Base-by-base conservation (phyloP, 2,329 filamentous ascomycete species). In the Claviceps digitariae region DNA sequence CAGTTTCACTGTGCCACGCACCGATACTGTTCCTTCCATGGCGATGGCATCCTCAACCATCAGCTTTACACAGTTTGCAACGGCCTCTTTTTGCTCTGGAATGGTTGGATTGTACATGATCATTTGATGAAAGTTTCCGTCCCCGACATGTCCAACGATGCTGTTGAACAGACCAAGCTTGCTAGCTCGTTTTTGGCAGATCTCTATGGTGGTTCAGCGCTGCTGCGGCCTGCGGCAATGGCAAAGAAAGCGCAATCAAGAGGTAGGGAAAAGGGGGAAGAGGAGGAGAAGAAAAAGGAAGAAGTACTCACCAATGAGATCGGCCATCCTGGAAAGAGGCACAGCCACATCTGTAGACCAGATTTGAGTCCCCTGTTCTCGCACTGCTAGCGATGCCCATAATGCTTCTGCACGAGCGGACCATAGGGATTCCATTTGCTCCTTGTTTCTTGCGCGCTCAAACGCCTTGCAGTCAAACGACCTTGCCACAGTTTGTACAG, bases 271-370 rank as follows among this genome's bases (percentile, higher is more conserved):
- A 25, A 21, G 21, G 43, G 41, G 21, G 43, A 17, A 10, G 41
- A 43, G 9, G 12, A 23, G n/a, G 10, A 45, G 27, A 23, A 45
- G 27, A 27, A 17, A 45, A 20, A 47, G 27, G 2, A 25, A n/a
- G 10, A 48, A 21, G 29, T 12, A 50, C 60, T 55, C 52, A 62
- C 66, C 68, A 49, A 90, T 86, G 52, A 90, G 84, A 58, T 86
- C 80, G 1, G 86, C 80, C 56, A 91, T 69, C 41, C 75, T 73
- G 17, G 81, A 86, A 48, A 90, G 81, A 0, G 86, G 86, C 0
- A 90, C 87, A 0, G 86, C 86, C 21, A 90, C 86, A 63, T 91
- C 87, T 0, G 86, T 91, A 0, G 85, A 87, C 86, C 86, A 90
- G 27, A 89, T 78, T 59, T 84, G 78, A 2, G 75, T 74, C 0